Evolutionary conservation across 1,284 basidiomycete genomes (phyloP).

Genomic region (Puccinia triticina): DNA sequence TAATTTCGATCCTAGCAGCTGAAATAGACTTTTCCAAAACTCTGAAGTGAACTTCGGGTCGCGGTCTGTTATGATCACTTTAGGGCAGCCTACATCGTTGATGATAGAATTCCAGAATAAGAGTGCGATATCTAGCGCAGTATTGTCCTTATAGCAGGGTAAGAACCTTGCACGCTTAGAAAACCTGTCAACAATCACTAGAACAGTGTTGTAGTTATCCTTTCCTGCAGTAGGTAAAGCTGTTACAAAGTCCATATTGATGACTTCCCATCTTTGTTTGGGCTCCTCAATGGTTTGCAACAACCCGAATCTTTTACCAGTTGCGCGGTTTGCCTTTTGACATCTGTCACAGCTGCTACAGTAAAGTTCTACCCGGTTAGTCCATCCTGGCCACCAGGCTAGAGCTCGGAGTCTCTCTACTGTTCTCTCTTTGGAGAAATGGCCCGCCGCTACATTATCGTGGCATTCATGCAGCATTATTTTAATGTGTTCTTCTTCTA

Average conservation of each 20-base stretch:
- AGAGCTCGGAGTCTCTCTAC: not conserved
- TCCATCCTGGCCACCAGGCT: conserved; percentile 22
- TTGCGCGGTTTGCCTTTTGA: not conserved
- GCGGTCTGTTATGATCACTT: not conserved
- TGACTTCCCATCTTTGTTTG: not conserved
- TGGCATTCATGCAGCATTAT: conserved; percentile 15
- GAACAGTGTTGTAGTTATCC: not conserved
- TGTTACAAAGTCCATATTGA: too few species aligned
- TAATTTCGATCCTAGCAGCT: too few species aligned
- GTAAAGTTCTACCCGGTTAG: not conserved
- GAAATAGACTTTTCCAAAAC: too few species aligned
- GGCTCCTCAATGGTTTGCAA: not conserved
- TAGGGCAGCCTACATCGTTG: too few species aligned
- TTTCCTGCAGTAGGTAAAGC: not conserved
- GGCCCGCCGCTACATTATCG: too few species aligned
- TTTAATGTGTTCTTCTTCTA: not conserved
- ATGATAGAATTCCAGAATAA: too few species aligned
- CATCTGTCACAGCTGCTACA: not conserved
- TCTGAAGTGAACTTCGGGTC: too few species aligned
- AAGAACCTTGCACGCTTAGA: not conserved
- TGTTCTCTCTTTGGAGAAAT: conserved; percentile 14
- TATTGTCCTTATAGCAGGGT: not conserved
- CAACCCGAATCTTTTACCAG: not conserved
- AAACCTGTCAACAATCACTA: not conserved
- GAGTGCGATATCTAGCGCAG: not conserved